A percentile compares a stretch with the other conserved stretches of the same genome.
Conservation (phyloP, 306 rosid species). For the Herpetospermum pedunculosum region DNA sequence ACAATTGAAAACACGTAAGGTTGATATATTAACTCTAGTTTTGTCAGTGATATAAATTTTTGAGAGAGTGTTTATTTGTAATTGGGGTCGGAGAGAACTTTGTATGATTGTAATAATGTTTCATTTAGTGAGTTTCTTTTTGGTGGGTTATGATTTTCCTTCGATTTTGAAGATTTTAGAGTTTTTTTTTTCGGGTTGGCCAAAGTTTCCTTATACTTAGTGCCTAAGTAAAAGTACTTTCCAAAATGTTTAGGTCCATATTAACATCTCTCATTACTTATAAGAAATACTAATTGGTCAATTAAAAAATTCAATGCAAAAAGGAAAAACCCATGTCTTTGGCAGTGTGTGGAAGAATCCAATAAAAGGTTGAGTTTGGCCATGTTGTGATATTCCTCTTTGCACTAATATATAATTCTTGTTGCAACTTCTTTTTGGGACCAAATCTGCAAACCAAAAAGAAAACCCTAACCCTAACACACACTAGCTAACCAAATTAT, state of each 20-base stretch:
- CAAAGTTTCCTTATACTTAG: neutral
- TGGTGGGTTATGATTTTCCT: no score
- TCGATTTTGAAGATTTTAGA: no score
- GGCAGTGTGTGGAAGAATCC: conserved; percentile 42
- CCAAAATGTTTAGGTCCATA: neutral
- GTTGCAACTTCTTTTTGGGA: conserved; percentile 78
- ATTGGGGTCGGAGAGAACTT: no score
- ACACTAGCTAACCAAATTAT: no score
- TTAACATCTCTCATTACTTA: neutral
- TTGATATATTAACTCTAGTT: no score
- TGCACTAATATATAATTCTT: conserved; percentile 49
- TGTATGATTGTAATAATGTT: no score
- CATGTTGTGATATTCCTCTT: conserved; percentile 68
- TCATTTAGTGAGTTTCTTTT: no score
- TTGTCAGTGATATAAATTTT: no score
- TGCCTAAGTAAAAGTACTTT: neutral
- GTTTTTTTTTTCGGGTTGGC: no score
- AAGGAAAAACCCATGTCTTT: neutral
- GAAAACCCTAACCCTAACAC: neutral
- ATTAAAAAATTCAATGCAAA: neutral
- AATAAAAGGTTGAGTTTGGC: conserved; percentile 32
- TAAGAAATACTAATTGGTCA: neutral
- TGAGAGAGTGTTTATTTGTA: no score
- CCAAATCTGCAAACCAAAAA: conserved; percentile 39
- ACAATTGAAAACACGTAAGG: no score